Percentiles rank a stretch among this genome's conserved stretches.
These are phyloP conservation scores for Penicillium steckii DNA, from an alignment of 495 filamentous ascomycete species.

Conservation along the genomic window DNA sequence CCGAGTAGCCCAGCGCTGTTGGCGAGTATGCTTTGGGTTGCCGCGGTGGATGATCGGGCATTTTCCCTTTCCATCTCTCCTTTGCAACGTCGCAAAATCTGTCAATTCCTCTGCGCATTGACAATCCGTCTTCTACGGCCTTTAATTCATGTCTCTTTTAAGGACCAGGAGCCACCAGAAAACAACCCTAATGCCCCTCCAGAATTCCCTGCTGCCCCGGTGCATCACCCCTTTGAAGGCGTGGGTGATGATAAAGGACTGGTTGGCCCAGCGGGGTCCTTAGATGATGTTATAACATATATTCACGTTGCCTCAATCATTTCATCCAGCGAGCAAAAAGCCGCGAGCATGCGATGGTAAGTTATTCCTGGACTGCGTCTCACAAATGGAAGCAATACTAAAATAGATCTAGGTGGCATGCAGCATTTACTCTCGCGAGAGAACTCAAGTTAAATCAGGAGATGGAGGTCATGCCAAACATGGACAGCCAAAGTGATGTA, in stretches of 20 bases:
- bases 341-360: slow-evolving; percentile 83
- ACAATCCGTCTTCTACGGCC: slow-evolving; percentile 84
- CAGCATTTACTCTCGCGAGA: slow-evolving; percentile 86
- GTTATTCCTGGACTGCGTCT: background rate
- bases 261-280: slow-evolving; percentile 70
- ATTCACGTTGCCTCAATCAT: slow-evolving; percentile 67
- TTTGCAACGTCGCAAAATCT: slow-evolving; percentile 80
- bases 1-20: slow-evolving; percentile 83
- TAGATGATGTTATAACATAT: slow-evolving; percentile 63
- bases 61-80: slow-evolving; percentile 83
- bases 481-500: slow-evolving; percentile 34
- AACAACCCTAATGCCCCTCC: slow-evolving; percentile 25
- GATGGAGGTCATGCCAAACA: slow-evolving; percentile 60
- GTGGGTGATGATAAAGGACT: slow-evolving; percentile 75
- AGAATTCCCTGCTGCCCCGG: slow-evolving; percentile 29
- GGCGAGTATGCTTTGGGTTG: slow-evolving; percentile 94
- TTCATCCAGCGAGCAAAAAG: slow-evolving; percentile 92
- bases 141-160: slow-evolving; percentile 66
- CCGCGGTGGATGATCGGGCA: slow-evolving; percentile 87
- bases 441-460: slow-evolving; percentile 92
- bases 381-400: background rate
- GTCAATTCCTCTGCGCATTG: slow-evolving; percentile 85
- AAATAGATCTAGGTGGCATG: slow-evolving; percentile 79
- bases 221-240: slow-evolving; percentile 54
- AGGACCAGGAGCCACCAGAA: slow-evolving; percentile 35